Percentiles rank a stretch among this genome's conserved stretches.
Conservation (phyloP, 2,329 filamentous ascomycete species). For the Diaporthe sp. region DNA sequence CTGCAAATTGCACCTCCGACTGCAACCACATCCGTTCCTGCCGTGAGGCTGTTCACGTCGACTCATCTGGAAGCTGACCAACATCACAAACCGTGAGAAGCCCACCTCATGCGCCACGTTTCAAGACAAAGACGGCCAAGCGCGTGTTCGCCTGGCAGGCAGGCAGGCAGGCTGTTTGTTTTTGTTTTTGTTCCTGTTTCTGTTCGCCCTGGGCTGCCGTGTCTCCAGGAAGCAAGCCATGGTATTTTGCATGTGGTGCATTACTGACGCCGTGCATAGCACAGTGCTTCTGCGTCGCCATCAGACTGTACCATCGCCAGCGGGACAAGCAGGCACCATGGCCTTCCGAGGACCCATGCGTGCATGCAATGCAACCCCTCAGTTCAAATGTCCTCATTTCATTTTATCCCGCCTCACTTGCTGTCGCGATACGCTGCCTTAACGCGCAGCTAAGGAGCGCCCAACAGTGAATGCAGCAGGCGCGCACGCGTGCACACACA, state of each 20-base stretch:
- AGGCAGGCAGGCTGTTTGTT: background rate
- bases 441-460: conserved; percentile 3
- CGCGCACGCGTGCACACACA: background rate
- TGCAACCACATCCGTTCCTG: conserved; percentile 22
- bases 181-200: background rate
- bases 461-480: conserved; percentile 6
- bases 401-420: background rate
- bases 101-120: conserved; percentile 15
- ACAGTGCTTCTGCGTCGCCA: background rate
- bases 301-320: conserved; percentile 5
- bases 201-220: background rate
- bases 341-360: background rate
- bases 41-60: conserved; percentile 18
- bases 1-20: background rate
- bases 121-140: background rate
- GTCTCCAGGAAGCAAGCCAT: background rate
- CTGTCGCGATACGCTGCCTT: conserved; percentile 36
- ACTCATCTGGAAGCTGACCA: conserved; percentile 20
- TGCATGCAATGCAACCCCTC: conserved; percentile 25
- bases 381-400: conserved; percentile 13
- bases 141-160: background rate
- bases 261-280: background rate
- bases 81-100: background rate
- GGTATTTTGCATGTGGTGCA: background rate
- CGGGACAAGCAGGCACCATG: background rate